Percentiles rank a stretch among this genome's conserved stretches.
These are phyloP conservation scores for Linnemannia schmuckeri DNA, from an alignment of 192 early-diverging fungal genomes.

Conservation along the genomic window DNA sequence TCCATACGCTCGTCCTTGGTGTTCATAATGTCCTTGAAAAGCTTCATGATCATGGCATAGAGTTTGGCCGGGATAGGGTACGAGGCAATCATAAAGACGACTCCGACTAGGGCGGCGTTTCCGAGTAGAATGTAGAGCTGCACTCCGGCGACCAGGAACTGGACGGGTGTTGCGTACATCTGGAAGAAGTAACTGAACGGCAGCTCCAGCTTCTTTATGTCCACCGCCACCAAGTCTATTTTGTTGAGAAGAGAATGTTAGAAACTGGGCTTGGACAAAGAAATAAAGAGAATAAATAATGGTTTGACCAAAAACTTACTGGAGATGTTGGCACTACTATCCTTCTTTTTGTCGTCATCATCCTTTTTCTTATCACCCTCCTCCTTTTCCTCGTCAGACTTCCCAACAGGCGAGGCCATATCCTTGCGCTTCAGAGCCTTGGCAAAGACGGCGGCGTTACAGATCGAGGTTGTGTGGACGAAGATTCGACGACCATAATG, in stretches of 20 bases:
- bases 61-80: conserved; percentile 69
- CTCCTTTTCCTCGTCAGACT: conserved; percentile 56
- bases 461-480: conserved; percentile 65
- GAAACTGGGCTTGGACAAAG: neutral
- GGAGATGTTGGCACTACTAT: conserved; percentile 42
- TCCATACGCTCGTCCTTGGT: conserved; percentile 84
- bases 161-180: conserved; percentile 75
- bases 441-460: conserved; percentile 55
- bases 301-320: conserved; percentile 12
- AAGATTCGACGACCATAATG: conserved; percentile 74
- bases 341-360: conserved; percentile 18
- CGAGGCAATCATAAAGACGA: conserved; percentile 73
- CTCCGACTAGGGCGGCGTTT: conserved; percentile 80
- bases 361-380: conserved; percentile 3
- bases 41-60: conserved; percentile 57
- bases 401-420: conserved; percentile 44
- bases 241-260: neutral
- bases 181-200: conserved; percentile 53
- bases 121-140: conserved; percentile 84
- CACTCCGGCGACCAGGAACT: conserved; percentile 70
- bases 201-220: conserved; percentile 33
- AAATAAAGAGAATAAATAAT: conserved; percentile 29
- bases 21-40: conserved; percentile 66
- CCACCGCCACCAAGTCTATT: conserved; percentile 44
- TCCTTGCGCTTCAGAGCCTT: conserved; percentile 56